Evolutionary conservation across 202 grass and related monocot species (phyloP), one percentile per base, ranked within the genome.

Genomic region (Bolboschoenoplectus hybrid): DNA sequence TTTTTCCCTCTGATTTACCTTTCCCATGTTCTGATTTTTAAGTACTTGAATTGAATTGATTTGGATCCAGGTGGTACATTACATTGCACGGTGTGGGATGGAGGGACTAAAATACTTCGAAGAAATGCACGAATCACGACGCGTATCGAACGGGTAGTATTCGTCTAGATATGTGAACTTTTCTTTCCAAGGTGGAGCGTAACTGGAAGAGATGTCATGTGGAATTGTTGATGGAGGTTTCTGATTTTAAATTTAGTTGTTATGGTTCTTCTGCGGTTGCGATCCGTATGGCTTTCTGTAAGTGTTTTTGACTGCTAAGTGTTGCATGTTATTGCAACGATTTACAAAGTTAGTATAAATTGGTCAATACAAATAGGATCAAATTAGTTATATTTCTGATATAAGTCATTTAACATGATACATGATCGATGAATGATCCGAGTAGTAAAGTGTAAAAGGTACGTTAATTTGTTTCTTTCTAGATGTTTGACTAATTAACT

Each of bases 1-100:
- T 76, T 57, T 36, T 76, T 38, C 56, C 38, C 16, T 55, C 46
- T 53, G 7, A 75, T 75, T 36, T 53, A 75, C 36, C 53, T 19
- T 78, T 40, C 34, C 74, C 74, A 78, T 78, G 49, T 55, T 56
- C 4, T 56, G 51, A 17, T 57, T 16, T 78, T 78, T 57, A 39
- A 78, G 34, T 74, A 50, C 9, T 74, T 78, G 63, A 38, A 34
- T 11, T 14, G 6, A 11, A 55, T 73, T 73, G 70, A 50, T 56
- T 78, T 56, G 51, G 74, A 78, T 78, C 46, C 49, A 38, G 10
- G 50, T 47, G 17, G 11, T 53, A 77, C 11, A 56, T 38, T 77
- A 50, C n/a, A 73, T 38, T 44, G 43, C 4, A 16, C 16, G 38
- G 71, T 74, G 19, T 51, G 71, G n/a, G 43, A 74, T 9, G 45